phyloP scores from a whole-genome alignment of 345 rosid genomes.

The Aquilaria yunnanensis region DNA sequence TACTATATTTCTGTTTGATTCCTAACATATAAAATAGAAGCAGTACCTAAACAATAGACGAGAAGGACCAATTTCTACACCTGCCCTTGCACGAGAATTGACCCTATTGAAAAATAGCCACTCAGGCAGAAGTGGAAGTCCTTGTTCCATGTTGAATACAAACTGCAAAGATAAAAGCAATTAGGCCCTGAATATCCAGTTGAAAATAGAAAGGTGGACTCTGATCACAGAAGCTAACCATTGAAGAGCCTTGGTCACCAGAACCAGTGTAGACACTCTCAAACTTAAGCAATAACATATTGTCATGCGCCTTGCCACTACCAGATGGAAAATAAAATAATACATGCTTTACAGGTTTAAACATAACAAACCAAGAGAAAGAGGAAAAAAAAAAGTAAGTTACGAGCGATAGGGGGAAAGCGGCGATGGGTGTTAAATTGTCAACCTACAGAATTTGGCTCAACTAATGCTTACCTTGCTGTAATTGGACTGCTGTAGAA shows the following conservation, averaged over 20 bases:
- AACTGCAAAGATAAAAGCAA: constrained; percentile 42
- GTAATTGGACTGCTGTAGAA: constrained; percentile 80
- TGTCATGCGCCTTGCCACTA: constrained; percentile 81
- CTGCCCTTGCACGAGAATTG: constrained; percentile 78
- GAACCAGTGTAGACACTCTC: constrained; percentile 91
- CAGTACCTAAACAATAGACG: constrained; percentile 62
- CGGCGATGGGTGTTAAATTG: not conserved
- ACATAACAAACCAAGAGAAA: constrained; percentile 6
- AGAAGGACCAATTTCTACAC: constrained; percentile 72
- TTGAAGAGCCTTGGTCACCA: constrained; percentile 83
- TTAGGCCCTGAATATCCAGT: constrained; percentile 6
- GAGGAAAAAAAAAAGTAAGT: not conserved
- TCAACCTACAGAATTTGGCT: constrained; percentile 7
- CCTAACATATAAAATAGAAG: not conserved
- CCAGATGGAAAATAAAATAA: constrained; percentile 22
- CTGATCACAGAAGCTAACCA: constrained; percentile 46
- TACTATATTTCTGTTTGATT: too few species aligned
- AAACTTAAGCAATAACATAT: constrained; percentile 67
- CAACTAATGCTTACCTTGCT: constrained; percentile 52
- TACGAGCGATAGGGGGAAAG: not conserved
- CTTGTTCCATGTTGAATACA: constrained; percentile 87
- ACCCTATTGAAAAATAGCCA: constrained; percentile 90
- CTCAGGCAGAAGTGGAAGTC: constrained; percentile 76
- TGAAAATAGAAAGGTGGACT: constrained; percentile 5
- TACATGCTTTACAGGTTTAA: constrained; percentile 10